A percentile compares a stretch with the other conserved stretches of the same genome.
Conservation (phyloP, 2,329 filamentous ascomycete genomes). For the Lizonia empirigonia region DNA sequence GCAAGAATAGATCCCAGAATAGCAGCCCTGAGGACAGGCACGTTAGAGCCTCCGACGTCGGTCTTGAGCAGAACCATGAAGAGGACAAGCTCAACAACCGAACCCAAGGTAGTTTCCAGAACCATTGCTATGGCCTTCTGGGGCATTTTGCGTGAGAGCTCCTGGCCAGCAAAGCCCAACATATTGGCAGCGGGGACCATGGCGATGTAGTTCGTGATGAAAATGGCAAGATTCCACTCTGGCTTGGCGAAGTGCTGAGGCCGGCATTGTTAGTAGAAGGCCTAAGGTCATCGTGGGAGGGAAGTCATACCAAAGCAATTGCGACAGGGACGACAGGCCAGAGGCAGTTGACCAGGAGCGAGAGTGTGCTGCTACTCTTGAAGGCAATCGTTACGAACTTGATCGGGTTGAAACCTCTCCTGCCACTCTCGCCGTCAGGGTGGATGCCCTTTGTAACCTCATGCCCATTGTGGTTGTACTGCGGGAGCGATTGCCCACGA, state of each 20-base stretch:
- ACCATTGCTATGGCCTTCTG: conserved; percentile 70
- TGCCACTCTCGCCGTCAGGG: conserved; percentile 69
- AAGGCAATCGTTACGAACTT: conserved; percentile 69
- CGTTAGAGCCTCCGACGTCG: conserved; percentile 46
- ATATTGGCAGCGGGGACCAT: conserved; percentile 80
- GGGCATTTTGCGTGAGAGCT: conserved; percentile 74
- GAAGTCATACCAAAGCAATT: conserved; percentile 62
- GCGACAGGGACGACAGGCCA: conserved; percentile 78
- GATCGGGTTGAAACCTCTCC: conserved; percentile 66
- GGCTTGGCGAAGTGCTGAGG: conserved; percentile 58
- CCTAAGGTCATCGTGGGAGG: background rate
- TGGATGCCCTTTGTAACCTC: conserved; percentile 51
- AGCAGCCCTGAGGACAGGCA: conserved; percentile 79
- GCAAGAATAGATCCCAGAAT: conserved; percentile 84
- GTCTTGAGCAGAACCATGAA: conserved; percentile 75
- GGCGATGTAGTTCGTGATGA: conserved; percentile 73
- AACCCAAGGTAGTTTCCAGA: conserved; percentile 66
- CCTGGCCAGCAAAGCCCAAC: conserved; percentile 74
- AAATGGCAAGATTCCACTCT: conserved; percentile 66
- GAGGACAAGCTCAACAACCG: conserved; percentile 79
- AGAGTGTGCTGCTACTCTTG: conserved; percentile 66
- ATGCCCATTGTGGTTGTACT: conserved; percentile 54
- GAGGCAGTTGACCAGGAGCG: conserved; percentile 70
- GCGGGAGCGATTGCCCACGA: conserved; percentile 31
- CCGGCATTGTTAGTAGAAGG: conserved; percentile 10